phyloP scores from a whole-genome alignment of 208 protist species.

The Leptomonas seymouri region DNA sequence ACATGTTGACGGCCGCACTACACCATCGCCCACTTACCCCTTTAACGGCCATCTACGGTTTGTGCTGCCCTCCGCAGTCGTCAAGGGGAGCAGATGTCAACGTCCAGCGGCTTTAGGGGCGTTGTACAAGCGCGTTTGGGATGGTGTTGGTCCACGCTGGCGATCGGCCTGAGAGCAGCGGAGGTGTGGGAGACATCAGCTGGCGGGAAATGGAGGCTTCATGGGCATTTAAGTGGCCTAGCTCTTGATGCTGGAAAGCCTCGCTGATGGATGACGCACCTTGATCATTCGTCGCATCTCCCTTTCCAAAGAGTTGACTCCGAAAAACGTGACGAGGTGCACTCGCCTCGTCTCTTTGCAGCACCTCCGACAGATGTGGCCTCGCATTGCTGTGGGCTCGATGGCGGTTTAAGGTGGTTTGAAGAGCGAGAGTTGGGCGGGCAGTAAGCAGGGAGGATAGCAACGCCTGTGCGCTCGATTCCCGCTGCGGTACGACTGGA shows the following conservation, averaged over 20 bases:
- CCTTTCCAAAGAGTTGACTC: slow-evolving; percentile 11
- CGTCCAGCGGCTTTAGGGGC: not conserved
- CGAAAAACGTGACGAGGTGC: slow-evolving; percentile 7
- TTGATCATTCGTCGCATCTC: not conserved
- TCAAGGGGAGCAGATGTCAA: slow-evolving; percentile 2
- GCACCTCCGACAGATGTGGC: not conserved
- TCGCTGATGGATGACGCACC: not conserved
- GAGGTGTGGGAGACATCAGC: slow-evolving; percentile 10
- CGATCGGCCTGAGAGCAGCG: not conserved
- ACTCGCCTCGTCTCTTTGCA: not conserved
- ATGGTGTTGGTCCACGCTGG: not conserved
- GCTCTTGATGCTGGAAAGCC: not conserved
- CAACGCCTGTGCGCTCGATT: not conserved
- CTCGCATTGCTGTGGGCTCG: not conserved
- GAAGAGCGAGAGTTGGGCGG: not conserved
- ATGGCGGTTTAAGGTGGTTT: not conserved
- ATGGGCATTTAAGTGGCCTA: not conserved
- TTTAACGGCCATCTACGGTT: not conserved
- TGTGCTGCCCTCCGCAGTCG: slow-evolving; percentile 1
- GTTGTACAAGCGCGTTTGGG: not conserved
- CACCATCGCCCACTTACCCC: not conserved
- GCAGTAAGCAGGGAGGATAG: slow-evolving; percentile 7
- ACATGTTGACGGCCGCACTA: not conserved
- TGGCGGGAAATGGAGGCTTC: not conserved
- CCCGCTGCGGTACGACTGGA: not conserved